phyloP scores from a whole-genome alignment of 768 basidiomycete species.

The Pseudohyphozyma bogoriensis region DNA sequence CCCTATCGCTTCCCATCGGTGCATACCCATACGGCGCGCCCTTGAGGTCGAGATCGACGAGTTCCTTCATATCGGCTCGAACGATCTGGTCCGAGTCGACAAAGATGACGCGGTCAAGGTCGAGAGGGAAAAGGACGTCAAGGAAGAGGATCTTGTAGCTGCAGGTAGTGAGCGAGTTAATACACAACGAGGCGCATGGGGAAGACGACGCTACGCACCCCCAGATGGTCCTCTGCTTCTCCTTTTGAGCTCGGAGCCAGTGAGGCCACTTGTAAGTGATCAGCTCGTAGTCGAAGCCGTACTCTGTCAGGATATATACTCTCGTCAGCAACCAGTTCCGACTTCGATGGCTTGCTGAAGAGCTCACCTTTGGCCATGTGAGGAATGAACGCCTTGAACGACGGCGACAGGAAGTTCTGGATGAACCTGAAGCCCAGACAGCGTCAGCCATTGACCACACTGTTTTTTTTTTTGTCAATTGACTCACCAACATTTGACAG shows the following conservation, averaged over 20 bases:
- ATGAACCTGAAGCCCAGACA: no score
- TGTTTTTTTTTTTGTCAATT: no score
- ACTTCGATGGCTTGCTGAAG: background rate
- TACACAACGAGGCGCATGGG: no score
- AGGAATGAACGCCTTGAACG: conserved; percentile 50
- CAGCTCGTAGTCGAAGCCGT: conserved; percentile 90
- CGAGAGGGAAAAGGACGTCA: conserved; percentile 97
- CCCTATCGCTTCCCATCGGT: conserved; percentile 92
- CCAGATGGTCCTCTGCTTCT: conserved; percentile 98
- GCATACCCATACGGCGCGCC: conserved; percentile 79
- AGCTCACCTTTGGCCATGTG: conserved; percentile 14
- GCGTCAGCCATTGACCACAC: no score
- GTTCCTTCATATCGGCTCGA: conserved; percentile 84
- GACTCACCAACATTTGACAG: conserved; percentile 99
- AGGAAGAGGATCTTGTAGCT: conserved; percentile 96
- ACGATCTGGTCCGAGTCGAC: conserved; percentile 96
- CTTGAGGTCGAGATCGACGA: conserved; percentile 83
- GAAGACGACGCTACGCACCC: conserved; percentile 44
- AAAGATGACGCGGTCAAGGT: conserved; percentile 96
- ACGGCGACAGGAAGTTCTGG: conserved; percentile 95
- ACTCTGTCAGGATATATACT: conserved; percentile 62
- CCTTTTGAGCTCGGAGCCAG: conserved; percentile 91
- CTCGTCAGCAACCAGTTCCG: background rate
- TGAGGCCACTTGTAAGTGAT: conserved; percentile 99
- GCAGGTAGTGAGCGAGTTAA: background rate